These are phyloP conservation scores for Salix viminalis DNA, from an alignment of 345 rosid species.

Conservation along the genomic window DNA sequence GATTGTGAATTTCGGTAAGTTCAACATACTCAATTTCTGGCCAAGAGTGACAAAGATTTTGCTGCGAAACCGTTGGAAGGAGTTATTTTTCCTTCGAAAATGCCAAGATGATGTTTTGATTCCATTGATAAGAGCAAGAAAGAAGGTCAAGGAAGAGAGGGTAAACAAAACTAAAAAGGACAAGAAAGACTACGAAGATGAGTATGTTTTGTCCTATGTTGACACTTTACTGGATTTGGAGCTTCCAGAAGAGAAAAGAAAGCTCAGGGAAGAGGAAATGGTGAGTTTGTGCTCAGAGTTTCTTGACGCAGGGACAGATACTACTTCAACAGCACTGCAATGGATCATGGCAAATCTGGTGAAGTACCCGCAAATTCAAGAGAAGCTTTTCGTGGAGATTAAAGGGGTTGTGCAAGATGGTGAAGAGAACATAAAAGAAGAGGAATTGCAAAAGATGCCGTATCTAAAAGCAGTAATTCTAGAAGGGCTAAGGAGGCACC, in stretches of 20 bases:
- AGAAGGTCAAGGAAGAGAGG: neutral
- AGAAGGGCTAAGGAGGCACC: neutral
- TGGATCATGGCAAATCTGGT: neutral
- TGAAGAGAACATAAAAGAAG: neutral
- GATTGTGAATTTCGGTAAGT: neutral
- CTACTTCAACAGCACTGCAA: neutral
- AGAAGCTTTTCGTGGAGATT: neutral
- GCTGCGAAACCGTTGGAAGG: neutral
- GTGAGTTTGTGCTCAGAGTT: neutral
- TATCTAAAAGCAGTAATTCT: neutral
- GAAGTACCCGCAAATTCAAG: neutral
- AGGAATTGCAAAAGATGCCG: neutral
- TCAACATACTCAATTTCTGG: neutral
- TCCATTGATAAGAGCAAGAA: neutral
- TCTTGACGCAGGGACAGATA: neutral
- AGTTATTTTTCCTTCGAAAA: neutral
- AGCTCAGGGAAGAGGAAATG: neutral
- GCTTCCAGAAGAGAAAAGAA: neutral
- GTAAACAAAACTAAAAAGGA: neutral
- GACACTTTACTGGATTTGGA: neutral
- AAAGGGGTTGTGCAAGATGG: neutral
- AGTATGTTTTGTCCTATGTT: neutral
- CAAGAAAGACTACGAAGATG: neutral
- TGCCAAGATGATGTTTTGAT: neutral
- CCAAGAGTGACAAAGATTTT: neutral